These are phyloP conservation scores for Larix kaempferi DNA, from an alignment of 75 land plant species.

Conservation along the genomic window DNA sequence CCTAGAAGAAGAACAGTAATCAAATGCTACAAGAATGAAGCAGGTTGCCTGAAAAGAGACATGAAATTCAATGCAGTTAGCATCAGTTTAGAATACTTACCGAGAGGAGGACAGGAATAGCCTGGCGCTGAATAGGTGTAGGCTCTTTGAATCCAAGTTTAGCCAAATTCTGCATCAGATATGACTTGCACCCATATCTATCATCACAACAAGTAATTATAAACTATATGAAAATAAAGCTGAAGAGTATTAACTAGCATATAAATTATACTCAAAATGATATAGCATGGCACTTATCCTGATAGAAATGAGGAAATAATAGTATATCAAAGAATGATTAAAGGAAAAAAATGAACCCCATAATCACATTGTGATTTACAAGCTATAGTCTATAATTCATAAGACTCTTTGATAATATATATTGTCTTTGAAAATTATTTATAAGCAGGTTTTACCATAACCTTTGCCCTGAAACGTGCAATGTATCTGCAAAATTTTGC, in stretches of 20 bases:
- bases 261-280: background rate
- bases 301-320: background rate
- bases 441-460: too few species aligned
- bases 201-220: background rate
- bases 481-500: background rate
- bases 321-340: background rate
- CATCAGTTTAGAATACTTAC: slow-evolving; percentile 37
- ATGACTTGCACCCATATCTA: slow-evolving; percentile 70
- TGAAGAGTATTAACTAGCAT: background rate
- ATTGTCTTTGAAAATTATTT: too few species aligned
- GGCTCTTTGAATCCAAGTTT: slow-evolving; percentile 83
- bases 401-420: too few species aligned
- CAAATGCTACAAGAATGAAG: background rate
- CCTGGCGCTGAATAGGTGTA: slow-evolving; percentile 98
- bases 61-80: background rate
- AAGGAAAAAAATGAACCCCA: background rate
- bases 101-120: slow-evolving; percentile 82
- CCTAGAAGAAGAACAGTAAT: slow-evolving; percentile 29
- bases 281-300: background rate
- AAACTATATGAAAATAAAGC: background rate
- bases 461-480: background rate
- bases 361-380: background rate
- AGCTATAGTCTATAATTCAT: too few species aligned
- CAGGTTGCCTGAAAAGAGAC: background rate
- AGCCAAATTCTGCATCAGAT: slow-evolving; percentile 58